These are phyloP conservation scores for Globisporangium spinosum DNA, from an alignment of 352 stramenopile genomes.

Conservation along the genomic window DNA sequence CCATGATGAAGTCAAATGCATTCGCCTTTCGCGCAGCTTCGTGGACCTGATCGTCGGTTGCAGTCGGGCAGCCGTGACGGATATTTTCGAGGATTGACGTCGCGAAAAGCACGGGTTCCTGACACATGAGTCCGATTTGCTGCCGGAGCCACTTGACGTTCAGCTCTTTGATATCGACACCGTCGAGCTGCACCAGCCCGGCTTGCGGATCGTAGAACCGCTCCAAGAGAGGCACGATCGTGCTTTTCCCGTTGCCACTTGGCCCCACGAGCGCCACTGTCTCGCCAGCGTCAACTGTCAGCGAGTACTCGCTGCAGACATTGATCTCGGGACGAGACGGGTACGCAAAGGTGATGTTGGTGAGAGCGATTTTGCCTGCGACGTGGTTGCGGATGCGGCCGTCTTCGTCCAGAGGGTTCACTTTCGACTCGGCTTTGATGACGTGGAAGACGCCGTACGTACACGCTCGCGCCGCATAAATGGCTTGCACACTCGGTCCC, in stretches of 20 bases:
- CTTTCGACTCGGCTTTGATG: slow-evolving; percentile 53
- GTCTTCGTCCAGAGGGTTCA: slow-evolving; percentile 40
- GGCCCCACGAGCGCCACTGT: slow-evolving; percentile 32
- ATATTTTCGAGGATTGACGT: slow-evolving; percentile 76
- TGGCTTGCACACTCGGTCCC: slow-evolving; percentile 53
- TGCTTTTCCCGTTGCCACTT: slow-evolving; percentile 13
- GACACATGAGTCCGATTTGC: slow-evolving; percentile 88
- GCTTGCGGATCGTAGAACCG: slow-evolving; percentile 31
- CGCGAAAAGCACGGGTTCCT: slow-evolving; percentile 46
- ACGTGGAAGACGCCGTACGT: slow-evolving; percentile 64
- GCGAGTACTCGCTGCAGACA: slow-evolving; percentile 57
- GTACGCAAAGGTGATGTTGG: slow-evolving; percentile 78
- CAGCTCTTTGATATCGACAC: slow-evolving; percentile 46
- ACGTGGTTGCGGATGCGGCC: slow-evolving; percentile 27
- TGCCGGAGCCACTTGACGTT: slow-evolving; percentile 81
- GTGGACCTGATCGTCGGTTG: slow-evolving; percentile 48
- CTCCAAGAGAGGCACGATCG: slow-evolving; percentile 12
- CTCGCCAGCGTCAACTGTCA: slow-evolving; percentile 58
- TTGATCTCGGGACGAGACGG: slow-evolving; percentile 50
- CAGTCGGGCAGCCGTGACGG: slow-evolving; percentile 53
- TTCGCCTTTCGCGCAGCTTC: slow-evolving; percentile 59
- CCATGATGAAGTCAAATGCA: slow-evolving; percentile 89
- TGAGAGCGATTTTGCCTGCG: slow-evolving; percentile 58
- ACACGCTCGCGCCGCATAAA: slow-evolving; percentile 49
- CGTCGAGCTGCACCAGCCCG: slow-evolving; percentile 39